Evolutionary conservation across 129 eudicot genomes (phyloP).

Genomic region (Escallonia rubra): DNA sequence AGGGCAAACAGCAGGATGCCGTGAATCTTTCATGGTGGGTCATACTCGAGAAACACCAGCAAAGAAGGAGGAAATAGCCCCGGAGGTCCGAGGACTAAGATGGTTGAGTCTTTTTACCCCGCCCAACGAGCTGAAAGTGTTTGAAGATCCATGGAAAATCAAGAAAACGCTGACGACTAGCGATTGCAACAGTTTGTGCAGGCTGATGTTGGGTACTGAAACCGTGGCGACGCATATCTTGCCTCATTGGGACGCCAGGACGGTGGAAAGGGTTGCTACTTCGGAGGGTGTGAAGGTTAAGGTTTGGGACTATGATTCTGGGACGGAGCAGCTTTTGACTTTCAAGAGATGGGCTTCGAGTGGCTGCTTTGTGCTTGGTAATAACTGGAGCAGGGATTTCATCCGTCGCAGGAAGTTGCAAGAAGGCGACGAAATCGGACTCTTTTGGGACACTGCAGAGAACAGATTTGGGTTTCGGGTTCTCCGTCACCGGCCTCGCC

Average conservation of each 20-base stretch:
- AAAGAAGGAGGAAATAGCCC: too few species aligned
- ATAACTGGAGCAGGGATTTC: neutral
- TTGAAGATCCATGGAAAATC: neutral
- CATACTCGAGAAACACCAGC: too few species aligned
- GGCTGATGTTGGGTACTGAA: neutral
- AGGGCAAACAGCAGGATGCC: too few species aligned
- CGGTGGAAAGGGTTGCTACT: too few species aligned
- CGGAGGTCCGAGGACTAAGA: too few species aligned
- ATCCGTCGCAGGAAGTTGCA: neutral
- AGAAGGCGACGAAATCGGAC: neutral
- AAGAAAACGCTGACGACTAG: neutral
- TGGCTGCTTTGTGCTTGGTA: neutral
- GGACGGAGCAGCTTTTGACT: neutral
- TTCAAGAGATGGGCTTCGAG: neutral
- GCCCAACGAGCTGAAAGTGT: too few species aligned
- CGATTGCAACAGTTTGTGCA: neutral
- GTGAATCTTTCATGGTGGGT: too few species aligned
- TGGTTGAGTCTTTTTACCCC: too few species aligned
- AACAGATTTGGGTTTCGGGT: neutral
- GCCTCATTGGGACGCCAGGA: neutral
- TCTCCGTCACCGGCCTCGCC: neutral
- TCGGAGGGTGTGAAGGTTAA: neutral
- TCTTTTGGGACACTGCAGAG: neutral
- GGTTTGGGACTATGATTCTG: neutral
- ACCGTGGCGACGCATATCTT: neutral